Evolutionary conservation across 1,284 basidiomycete genomes (phyloP).

Genomic region (Heterobasidion parviporum): DNA sequence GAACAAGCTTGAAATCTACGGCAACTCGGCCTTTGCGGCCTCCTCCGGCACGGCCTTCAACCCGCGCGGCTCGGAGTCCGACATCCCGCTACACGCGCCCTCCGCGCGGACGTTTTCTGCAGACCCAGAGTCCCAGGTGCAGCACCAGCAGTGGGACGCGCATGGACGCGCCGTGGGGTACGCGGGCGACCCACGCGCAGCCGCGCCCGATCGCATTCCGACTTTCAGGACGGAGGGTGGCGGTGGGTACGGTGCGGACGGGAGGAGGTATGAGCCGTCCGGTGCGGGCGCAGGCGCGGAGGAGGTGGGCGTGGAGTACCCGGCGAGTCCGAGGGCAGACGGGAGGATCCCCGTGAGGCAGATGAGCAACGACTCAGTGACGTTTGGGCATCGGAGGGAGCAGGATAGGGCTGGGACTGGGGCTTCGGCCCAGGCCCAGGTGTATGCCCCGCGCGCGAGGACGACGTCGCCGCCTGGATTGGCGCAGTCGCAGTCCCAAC

Average conservation of each 20-base stretch:
- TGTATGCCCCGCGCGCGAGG: background rate
- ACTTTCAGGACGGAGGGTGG: background rate
- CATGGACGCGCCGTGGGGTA: slow-evolving; percentile 10
- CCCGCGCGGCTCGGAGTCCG: slow-evolving; percentile 8
- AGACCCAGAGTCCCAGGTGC: slow-evolving; percentile 5
- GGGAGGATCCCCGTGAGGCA: slow-evolving; percentile 1
- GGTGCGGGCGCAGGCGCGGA: background rate
- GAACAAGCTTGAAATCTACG: slow-evolving; percentile 8
- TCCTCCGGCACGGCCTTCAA: slow-evolving; percentile 5
- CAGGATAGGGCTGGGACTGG: no score
- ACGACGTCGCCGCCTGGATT: no score
- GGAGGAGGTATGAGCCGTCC: background rate
- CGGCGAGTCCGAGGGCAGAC: slow-evolving; percentile 2
- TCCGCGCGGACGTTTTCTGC: background rate
- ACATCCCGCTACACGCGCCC: slow-evolving; percentile 6
- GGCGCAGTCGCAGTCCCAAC: no score
- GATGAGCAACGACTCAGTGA: background rate
- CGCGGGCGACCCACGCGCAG: slow-evolving; percentile 9
- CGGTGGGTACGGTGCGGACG: background rate
- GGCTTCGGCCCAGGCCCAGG: background rate
- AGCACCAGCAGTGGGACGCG: slow-evolving; percentile 12
- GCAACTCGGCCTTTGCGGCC: background rate
- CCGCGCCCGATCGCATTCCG: slow-evolving; percentile 1
- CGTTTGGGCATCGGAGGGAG: background rate
- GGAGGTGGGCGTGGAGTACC: slow-evolving; percentile 1